Percentiles rank a stretch among this genome's conserved stretches.
phyloP scores from a whole-genome alignment of 169 alveolate genomes.

The Cryptosporidium baileyi region DNA sequence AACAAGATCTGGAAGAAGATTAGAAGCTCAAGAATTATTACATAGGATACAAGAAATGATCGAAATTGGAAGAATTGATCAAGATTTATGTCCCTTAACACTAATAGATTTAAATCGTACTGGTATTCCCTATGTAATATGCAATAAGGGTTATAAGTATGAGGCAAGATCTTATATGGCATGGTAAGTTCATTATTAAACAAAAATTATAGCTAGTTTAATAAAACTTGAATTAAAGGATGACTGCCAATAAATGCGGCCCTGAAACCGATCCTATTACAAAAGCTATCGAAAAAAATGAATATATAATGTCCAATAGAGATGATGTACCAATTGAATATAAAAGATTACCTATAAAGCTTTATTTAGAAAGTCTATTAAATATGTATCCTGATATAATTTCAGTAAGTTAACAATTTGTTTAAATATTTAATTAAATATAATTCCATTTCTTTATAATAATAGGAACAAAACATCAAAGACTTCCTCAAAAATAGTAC shows the following conservation, averaged over 20 bases:
- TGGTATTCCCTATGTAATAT: constrained; percentile 54
- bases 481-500: constrained; percentile 7
- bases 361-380: constrained; percentile 37
- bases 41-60: constrained; percentile 43
- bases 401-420: constrained; percentile 22
- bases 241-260: constrained; percentile 56
- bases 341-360: constrained; percentile 24
- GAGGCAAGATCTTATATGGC: constrained; percentile 48
- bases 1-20: constrained; percentile 23
- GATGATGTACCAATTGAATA: constrained; percentile 42
- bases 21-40: constrained; percentile 44
- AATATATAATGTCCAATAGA: constrained; percentile 19
- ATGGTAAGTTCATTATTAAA: constrained; percentile 12
- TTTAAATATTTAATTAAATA: neutral
- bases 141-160: constrained; percentile 45
- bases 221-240: constrained; percentile 8
- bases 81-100: constrained; percentile 52
- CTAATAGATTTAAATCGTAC: constrained; percentile 45
- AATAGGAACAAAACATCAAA: constrained; percentile 62
- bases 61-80: constrained; percentile 51
- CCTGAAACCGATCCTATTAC: constrained; percentile 69
- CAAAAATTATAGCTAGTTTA: neutral
- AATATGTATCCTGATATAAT: constrained; percentile 44
- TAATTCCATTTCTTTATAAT: neutral
- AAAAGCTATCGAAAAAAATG: constrained; percentile 49